phyloP scores from a whole-genome alignment of 2,329 filamentous ascomycete species.

The Zymoseptoria brevis region DNA sequence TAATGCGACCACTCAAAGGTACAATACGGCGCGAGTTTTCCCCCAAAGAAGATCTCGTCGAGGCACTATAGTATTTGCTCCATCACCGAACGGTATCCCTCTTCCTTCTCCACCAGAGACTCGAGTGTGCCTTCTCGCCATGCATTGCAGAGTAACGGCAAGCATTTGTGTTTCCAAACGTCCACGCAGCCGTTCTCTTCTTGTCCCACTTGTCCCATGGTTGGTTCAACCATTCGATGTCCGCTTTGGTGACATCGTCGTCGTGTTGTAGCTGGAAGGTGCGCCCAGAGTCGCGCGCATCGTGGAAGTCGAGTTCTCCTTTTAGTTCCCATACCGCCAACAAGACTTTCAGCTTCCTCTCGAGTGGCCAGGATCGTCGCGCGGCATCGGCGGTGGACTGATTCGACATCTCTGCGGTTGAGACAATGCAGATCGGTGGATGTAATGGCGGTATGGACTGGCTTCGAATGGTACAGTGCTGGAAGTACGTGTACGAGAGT shows the following conservation, averaged over 20 bases:
- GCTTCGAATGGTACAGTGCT: background rate
- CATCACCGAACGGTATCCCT: background rate
- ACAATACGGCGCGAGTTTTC: background rate
- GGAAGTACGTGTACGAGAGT: background rate
- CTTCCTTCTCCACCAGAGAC: background rate
- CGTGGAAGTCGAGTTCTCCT: background rate
- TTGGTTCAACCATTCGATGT: background rate
- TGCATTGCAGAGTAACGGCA: background rate
- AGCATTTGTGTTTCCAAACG: background rate
- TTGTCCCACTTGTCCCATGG: background rate
- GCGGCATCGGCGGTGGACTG: background rate
- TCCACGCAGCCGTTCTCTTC: background rate
- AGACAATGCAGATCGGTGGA: background rate
- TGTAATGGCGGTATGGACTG: background rate
- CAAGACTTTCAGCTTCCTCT: background rate
- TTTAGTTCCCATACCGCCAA: background rate
- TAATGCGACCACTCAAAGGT: background rate
- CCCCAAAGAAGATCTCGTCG: background rate
- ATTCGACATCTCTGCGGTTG: background rate
- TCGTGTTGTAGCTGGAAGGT: background rate
- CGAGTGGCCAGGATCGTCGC: background rate
- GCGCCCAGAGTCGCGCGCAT: background rate
- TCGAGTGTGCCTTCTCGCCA: background rate
- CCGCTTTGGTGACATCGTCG: background rate
- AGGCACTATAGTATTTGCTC: background rate